Base-by-base conservation (phyloP, 2,329 filamentous ascomycete species). In the Diplodia intermedia region DNA sequence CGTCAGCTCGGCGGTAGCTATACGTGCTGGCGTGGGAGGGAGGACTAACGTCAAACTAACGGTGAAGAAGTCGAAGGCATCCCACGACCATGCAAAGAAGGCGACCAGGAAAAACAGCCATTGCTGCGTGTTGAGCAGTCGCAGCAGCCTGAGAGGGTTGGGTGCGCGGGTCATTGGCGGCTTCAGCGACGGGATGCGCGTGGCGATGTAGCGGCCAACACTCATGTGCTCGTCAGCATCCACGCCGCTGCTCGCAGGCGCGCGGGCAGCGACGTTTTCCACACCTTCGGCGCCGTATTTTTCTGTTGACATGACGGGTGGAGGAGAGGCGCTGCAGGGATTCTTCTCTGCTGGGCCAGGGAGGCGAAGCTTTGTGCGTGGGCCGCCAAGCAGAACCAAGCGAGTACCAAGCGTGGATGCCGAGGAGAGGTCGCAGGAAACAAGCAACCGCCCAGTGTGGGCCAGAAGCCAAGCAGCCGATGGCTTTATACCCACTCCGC, bases 11-110 rank as follows among this genome's bases (percentile, higher is more conserved):
- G 15, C 15, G 15, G 36, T 23, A 18, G 26, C 20, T 43, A 26
- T 6, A 23, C 18, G 11, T 29, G 20, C 18, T 11, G 29, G 40
- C 7, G n/a, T 18, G 15, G 38, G 9, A 8, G 20, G 6, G 26
- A 7, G 14, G 31, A 61, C 56, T 49, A 40, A 61, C 56, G 85
- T 86, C 62, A 89, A 76, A 5, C 84, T 87, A 29, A 89, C 86
- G 29, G 86, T 87, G 77, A 88, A 89, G 78, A 88, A 89, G 73
- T 89, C 86, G 68, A 88, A 87, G 0, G 86, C 82, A 49, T 80
- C 78, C 78, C 78, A 80, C 0, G 76, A 71, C 84, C 86, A 88
- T 2, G 81, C 85, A 18, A 82, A 72, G 69, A 83, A 82, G 1
- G 79, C 77, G 49, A 81, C 79, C 8, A 80, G 73, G 75, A 87